These are phyloP conservation scores for Fraxinus velutina DNA, from an alignment of 305 asterid genomes.

Conservation along the genomic window DNA sequence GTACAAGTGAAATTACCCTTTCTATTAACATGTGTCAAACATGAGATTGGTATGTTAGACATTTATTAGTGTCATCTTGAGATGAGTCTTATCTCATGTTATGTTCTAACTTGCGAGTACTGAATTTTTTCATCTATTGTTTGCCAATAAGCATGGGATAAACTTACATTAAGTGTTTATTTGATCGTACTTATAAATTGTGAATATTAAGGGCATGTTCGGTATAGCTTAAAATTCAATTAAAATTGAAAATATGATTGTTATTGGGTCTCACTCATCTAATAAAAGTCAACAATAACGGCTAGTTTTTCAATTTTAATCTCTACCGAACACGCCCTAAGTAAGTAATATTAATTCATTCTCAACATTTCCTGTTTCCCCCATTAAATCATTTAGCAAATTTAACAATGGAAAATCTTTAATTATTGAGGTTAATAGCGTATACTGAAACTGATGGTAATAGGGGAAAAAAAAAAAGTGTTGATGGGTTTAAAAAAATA, in stretches of 20 bases:
- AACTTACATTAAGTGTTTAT: neutral
- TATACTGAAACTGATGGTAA: neutral
- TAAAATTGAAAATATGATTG: too few species aligned
- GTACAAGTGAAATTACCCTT: too few species aligned
- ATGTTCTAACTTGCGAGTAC: neutral
- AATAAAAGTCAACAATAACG: too few species aligned
- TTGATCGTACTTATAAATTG: neutral
- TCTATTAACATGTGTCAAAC: neutral
- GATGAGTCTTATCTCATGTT: slow-evolving; percentile 7
- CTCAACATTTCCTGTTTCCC: neutral
- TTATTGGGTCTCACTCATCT: too few species aligned
- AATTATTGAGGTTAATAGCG: neutral
- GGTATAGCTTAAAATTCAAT: too few species aligned
- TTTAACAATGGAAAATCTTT: neutral
- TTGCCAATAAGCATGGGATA: slow-evolving; percentile 9
- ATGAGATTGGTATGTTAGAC: neutral
- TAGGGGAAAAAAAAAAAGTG: neutral
- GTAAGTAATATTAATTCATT: neutral
- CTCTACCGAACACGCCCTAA: too few species aligned
- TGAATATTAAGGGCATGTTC: too few species aligned
- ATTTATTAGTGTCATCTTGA: neutral
- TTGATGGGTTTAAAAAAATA: neutral
- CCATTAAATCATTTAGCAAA: neutral
- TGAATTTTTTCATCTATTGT: slow-evolving; percentile 8
- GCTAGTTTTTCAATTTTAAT: too few species aligned